Base-by-base conservation (phyloP, 371 early-diverging fungal genomes). In the Mortierella sp. region DNA sequence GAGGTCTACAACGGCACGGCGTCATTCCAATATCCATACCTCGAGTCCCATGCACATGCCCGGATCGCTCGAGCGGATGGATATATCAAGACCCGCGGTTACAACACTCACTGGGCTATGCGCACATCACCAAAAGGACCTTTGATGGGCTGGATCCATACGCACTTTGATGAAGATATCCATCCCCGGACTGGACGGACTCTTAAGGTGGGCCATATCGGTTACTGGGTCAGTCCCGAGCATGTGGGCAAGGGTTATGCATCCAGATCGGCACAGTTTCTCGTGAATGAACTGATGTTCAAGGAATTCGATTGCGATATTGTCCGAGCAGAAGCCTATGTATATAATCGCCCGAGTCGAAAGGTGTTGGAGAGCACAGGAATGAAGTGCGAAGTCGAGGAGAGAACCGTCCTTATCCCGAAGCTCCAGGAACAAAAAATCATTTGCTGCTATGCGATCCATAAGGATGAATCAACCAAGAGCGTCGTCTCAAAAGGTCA, bases 161-260 rank as follows among this genome's bases (percentile, higher is more conserved):
- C 48, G 8, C 34, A 64, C 39, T 47, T 64, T 2, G 41, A 19
- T 8, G 30, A 47, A 0, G 56, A 50, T 4, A 17, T 58, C 5
- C 62, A 66, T n/a, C 73, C 73, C 8, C 51, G 41, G 15, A 56
- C 76, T 11, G 54, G 60, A 6, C 4, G 32, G 24, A 46, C 56
- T 2, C 53, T 75, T n/a, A 60, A 56, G 51, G 31, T 60, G 9
- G 60, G 52, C 0, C 53, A 61, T 1, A 60, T 69, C 12, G 76
- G 76, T 9, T 75, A 75, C 15, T 75, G 76, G 76, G 64, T 75
- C 53, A 69, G 76, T 11, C 70, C 76, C 15, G 76, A 75, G 47
- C 60, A 64, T 23, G 34, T 47, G 0, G 49, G 70, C 2, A 48
- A 69, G 37, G 76, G 76, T 0, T 64, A 75, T 50, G 65, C 58